Percentiles rank a stretch among this genome's conserved stretches.
Conservation (phyloP, 2,329 filamentous ascomycete species). For the Xenoacremonium recifei region DNA sequence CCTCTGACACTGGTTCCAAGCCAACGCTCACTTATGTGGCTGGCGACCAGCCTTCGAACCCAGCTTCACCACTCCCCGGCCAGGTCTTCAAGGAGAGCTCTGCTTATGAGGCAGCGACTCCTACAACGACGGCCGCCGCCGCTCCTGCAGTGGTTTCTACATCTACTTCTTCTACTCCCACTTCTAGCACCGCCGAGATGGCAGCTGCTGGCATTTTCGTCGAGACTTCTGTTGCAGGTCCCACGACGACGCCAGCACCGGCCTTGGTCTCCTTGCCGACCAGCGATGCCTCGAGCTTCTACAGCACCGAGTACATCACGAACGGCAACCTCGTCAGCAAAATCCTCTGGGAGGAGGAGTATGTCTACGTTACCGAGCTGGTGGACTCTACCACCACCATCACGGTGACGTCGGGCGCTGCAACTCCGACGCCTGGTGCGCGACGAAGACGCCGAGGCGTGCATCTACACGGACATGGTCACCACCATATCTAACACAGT, state of each 20-base stretch:
- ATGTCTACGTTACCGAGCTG: slow-evolving; percentile 51
- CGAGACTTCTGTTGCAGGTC: slow-evolving; percentile 12
- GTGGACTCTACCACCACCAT: slow-evolving; percentile 40
- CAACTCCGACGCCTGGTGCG: slow-evolving; percentile 11
- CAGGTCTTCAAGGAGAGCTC: slow-evolving; percentile 40
- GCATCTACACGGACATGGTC: slow-evolving; percentile 38
- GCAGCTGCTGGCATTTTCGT: slow-evolving; percentile 10
- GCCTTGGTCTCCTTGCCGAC: slow-evolving; percentile 16
- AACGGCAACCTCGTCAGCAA: slow-evolving; percentile 50
- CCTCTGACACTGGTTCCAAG: slow-evolving; percentile 9
- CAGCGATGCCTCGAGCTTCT: slow-evolving; percentile 36
- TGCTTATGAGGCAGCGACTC: slow-evolving; percentile 15
- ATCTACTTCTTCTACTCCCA: slow-evolving; percentile 8
- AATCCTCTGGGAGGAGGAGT: slow-evolving; percentile 56
- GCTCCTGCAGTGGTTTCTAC: slow-evolving; percentile 6
- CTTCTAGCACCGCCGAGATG: slow-evolving; percentile 7
- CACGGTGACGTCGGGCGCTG: slow-evolving; percentile 26
- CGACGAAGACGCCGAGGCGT: slow-evolving; percentile 27
- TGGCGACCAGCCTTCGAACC: slow-evolving; percentile 30
- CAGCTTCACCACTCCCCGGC: slow-evolving; percentile 38
- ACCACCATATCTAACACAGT: slow-evolving; percentile 22
- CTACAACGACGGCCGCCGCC: slow-evolving; percentile 9
- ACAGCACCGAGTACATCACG: slow-evolving; percentile 54
- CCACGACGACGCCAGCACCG: slow-evolving; percentile 26
- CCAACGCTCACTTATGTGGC: slow-evolving; percentile 36